Evolutionary conservation across 2,329 filamentous ascomycete genomes (phyloP), one percentile per base, ranked within the genome.

Genomic region (Alternaria triticimaculans): DNA sequence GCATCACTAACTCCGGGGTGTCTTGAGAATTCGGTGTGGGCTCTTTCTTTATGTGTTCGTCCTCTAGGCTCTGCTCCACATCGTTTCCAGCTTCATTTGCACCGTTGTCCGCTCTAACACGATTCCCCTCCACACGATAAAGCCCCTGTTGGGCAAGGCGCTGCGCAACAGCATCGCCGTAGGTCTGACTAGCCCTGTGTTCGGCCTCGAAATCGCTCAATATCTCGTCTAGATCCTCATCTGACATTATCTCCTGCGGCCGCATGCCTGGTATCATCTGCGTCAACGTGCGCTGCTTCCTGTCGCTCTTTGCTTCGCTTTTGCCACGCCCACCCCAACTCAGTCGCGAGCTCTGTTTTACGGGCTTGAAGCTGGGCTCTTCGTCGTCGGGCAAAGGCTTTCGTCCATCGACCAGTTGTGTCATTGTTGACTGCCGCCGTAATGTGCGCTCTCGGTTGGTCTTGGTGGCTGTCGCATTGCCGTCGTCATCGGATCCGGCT

Each of bases 341-440:
- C 46, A 55, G 58, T 43, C 75, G 64, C 21, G 67, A 45, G 15
- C 37, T 57, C 20, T 69, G 70, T 28, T 68, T 75, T 1, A 72
- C 51, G 8, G 70, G 71, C 46, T 68, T 71, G 43, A 76, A 78
- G 3, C 68, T 63, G 2, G 72, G 76, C 50, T 74, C 73, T 18
- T 71, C 64, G 0, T 51, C 56, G 2, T 61, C 68, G n/a, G 65
- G 65, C 3, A 56, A 21, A 10, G 76, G 73, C 37, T 56, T 64
- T 6, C 76, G 66, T 11, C 76, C 75, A 48, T 73, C 67, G 1
- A 70, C 67, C 6, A 79, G 41, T 45, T 79, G 77, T 15, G 77
- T 79, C 76, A 79, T 78, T 20, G 77, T 79, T 26, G 77, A 78
- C 37, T 79, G 77, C 55, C 73, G 72, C 44, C 68, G 70, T 12